Evolutionary conservation across 2,329 filamentous ascomycete genomes (phyloP), one percentile per base, ranked within the genome.

Genomic region (Claviceps pazoutovae): DNA sequence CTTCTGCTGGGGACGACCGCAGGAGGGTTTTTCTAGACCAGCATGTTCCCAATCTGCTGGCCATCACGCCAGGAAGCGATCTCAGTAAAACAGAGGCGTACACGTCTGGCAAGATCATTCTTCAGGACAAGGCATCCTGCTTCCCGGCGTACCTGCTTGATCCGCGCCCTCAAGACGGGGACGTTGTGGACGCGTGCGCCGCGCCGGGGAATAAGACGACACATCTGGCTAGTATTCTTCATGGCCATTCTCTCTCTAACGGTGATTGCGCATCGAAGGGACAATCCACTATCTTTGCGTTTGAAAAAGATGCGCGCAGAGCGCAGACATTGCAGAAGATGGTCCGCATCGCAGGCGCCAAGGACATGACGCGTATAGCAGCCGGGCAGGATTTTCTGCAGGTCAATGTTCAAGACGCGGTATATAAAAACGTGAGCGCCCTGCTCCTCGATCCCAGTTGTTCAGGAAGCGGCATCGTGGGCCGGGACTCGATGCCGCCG

Each of bases 131-230:
- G 67, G 91, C 93, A 0, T 96, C 90, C 0, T 98, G 93, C 63
- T 96, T 98, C 61, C 93, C 93, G 0, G 93, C 91, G 0, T 93
- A 93, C 63, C 73, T 98, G 2, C 72, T 98, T 0, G 75, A 95
- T 49, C 81, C 85, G 0, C 70, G 70, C 0, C 70, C 79, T 8
- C 72, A 78, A 53, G 79, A 84, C 56, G 88, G 88, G 23, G 82
- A 93, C 61, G 73, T 94, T 8, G 79, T 97, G n/a, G 93, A 98
- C 66, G 87, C 87, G 0, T 97, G 91, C 64, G 88, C 93, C 0
- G 93, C 93, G 0, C 93, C 93, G 1, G 93, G 93, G 5, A 98
- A 98, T 67, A 98, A 98, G 69, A 97, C 93, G 1, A 97, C 91
- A 7, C 93, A 97, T 65, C 70, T 95, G 46, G 89, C 90, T 0